Base-by-base conservation (phyloP, 768 basidiomycete species). In the Rickenella mellea region DNA sequence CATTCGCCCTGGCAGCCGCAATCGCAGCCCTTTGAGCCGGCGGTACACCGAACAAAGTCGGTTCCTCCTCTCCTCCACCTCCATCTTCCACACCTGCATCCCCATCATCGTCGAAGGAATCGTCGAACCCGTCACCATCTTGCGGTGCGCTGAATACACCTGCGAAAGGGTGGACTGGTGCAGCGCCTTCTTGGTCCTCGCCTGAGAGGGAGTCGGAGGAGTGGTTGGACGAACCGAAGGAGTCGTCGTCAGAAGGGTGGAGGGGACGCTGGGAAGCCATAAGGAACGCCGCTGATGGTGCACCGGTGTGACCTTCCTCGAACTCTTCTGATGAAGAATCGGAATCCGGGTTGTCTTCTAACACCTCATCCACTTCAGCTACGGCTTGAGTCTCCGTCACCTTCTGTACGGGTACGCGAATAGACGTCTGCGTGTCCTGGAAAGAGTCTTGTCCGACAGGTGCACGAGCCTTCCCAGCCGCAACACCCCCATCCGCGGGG, bases 381-480 rank as follows among this genome's bases (percentile, higher is more conserved):
- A n/a, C n/a, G n/a, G n/a, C n/a, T 31, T 12, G 29, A 31, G 12
- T 31, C 29, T 31, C 29, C n/a, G n/a, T n/a, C n/a, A n/a, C n/a
- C n/a, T n/a, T n/a, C n/a, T n/a, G n/a, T n/a, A n/a, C n/a, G 8
- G 12, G 33, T 9, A 36, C 19, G 19, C 19, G 10, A 36, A 11
- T 17, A 22, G 19, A 17, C 11, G 9, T 36, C 19, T 22, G 19
- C 30, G 33, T 19, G 33, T 36, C 33, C 11, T 36, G 19, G 11
- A 36, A 36, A 22, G 19, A 19, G 10, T 98, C 57, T 94, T 98
- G 62, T 93, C 94, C 4, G 94, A 99, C 61, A 96, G 98, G 70
- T 99, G 98, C 60, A 88, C 98, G 45, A 96, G 98, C 53, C 98
- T 99, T 63, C 72, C 98, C 39, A 84, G 80, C 58, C 77, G 85